Conservation (phyloP, 768 basidiomycete species). For the Xerocomus brunneocitrinus region DNA sequence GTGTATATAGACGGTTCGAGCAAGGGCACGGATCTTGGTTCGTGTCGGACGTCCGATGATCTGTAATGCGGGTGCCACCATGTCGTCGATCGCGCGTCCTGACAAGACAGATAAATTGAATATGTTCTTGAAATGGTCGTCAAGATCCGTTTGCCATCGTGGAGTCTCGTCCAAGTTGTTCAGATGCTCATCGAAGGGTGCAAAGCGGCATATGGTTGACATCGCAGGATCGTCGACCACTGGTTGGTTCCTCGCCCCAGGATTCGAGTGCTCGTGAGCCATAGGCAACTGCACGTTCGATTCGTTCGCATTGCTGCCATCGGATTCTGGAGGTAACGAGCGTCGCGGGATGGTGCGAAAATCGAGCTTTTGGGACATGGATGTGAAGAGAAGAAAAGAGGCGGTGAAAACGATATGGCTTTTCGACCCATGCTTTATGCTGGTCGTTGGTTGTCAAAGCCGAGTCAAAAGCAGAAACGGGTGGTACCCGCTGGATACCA, state of each 20-base stretch:
- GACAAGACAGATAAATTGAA: constrained; percentile 11
- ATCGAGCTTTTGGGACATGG: background rate
- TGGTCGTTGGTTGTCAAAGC: background rate
- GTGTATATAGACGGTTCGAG: constrained; percentile 6
- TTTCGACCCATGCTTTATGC: background rate
- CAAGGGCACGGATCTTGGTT: constrained; percentile 9
- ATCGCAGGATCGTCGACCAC: background rate
- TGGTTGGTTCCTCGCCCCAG: background rate
- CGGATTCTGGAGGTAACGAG: background rate
- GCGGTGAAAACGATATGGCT: background rate
- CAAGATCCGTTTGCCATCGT: constrained; percentile 13
- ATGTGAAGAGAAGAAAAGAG: background rate
- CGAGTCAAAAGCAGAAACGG: background rate
- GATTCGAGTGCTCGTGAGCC: background rate
- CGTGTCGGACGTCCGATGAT: constrained; percentile 12
- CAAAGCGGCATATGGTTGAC: background rate
- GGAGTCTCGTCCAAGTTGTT: background rate
- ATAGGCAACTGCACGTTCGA: background rate
- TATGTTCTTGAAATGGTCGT: constrained; percentile 9
- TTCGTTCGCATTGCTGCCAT: background rate
- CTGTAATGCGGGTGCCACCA: constrained; percentile 6
- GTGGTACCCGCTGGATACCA: too few species aligned
- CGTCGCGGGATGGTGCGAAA: background rate
- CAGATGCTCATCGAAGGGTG: constrained; percentile 9
- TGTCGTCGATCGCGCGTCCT: constrained; percentile 3